Conservation (phyloP, 2,329 filamentous ascomycete genomes). For the Coleophoma eucalyptorum region DNA sequence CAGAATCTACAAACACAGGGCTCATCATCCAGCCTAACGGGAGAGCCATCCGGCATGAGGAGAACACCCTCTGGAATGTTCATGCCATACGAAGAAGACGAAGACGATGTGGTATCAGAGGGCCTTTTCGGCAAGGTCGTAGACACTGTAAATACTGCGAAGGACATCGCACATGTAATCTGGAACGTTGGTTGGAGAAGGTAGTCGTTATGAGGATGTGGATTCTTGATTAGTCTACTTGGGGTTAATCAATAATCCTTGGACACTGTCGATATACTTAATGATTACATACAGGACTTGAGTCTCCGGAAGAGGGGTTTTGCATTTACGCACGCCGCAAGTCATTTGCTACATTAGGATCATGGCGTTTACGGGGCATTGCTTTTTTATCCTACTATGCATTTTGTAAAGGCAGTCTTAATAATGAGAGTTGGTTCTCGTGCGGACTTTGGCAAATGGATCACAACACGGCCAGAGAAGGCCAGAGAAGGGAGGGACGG, state of each 20-base stretch:
- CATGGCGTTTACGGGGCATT: too few relatives aligned
- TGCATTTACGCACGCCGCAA: too few relatives aligned
- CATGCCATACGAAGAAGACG: conserved; percentile 79
- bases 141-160: conserved; percentile 57
- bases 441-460: too few relatives aligned
- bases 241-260: neutral
- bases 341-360: too few relatives aligned
- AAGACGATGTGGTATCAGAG: conserved; percentile 59
- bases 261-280: too few relatives aligned
- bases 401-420: too few relatives aligned
- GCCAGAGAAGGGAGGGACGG: too few relatives aligned
- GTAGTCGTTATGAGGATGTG: conserved; percentile 15
- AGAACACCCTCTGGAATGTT: conserved; percentile 86
- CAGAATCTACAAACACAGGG: conserved; percentile 19
- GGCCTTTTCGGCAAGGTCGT: conserved; percentile 33
- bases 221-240: neutral
- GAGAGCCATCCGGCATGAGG: conserved; percentile 58
- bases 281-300: too few relatives aligned
- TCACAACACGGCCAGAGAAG: too few relatives aligned
- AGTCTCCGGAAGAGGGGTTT: too few relatives aligned
- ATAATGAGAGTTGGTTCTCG: too few relatives aligned
- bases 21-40: conserved; percentile 38
- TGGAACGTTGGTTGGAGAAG: conserved; percentile 54
- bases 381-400: too few relatives aligned
- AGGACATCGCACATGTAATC: conserved; percentile 67